Base-by-base conservation (phyloP, 139 green algal genomes). In the Desmodesmus armatus region DNA sequence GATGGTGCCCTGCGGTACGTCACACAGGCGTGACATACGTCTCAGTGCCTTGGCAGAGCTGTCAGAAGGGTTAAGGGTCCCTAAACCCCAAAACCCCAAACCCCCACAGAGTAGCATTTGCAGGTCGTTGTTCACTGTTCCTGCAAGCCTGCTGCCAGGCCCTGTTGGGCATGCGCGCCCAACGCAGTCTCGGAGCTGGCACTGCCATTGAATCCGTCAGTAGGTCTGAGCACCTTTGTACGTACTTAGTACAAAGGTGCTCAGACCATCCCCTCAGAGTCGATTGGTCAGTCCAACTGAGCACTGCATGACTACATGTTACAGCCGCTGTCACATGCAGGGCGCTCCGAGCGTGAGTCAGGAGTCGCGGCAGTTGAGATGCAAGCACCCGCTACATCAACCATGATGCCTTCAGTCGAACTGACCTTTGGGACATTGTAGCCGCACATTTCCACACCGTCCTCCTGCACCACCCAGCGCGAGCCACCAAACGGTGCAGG, bases 401-500 rank as follows among this genome's bases (percentile, higher is more conserved):
- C 27, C 33, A 43, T 44, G 65, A 17, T 44, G 65, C n/a, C n/a
- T 44, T 27, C 65, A 74, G 11, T 11, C 29, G 13, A 75, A 75
- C 66, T 51, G 66, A 77, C 78, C 78, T 84, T 84, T 0, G 58
- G 58, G 21, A 65, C 62, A 3, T 29, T 76, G 29, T 66, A 77
- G n/a, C 62, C 62, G 62, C 78, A 84, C 33, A 84, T 29, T 37
- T 77, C 41, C 19, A 79, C 78, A 13, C 27, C 49, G 27, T 62
- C 25, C 21, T 66, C 35, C 37, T 75, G 19, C 23, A 72, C 35
- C 33, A 37, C 27, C 33, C 55, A 47, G 62, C 58, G 78, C 17
- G 70, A 78, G 29, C 84, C 84, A 3, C 76, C 76, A 53, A 37
- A 55, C 6, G 78, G 69, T 0, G 87, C 69, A 4, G 81, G 67